phyloP scores from a whole-genome alignment of 371 early-diverging fungal genomes.

The Syncephalastrum racemosum region DNA sequence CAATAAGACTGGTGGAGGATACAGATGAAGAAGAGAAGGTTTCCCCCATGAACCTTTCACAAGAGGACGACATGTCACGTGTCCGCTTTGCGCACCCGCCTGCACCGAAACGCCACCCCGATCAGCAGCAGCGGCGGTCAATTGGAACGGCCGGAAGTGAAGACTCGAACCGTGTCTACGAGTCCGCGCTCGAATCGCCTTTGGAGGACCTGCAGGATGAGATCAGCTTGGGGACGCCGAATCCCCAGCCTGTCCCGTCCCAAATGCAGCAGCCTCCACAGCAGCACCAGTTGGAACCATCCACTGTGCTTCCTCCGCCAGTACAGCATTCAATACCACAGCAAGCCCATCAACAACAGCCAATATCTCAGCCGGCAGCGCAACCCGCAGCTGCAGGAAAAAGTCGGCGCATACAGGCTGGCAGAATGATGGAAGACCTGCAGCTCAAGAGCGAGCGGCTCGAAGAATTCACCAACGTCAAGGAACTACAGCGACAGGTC shows the following conservation, averaged over 20 bases:
- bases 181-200: conserved; percentile 15
- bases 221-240: too few relatives aligned
- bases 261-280: conserved; percentile 1
- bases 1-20: too few relatives aligned
- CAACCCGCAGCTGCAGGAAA: too few relatives aligned
- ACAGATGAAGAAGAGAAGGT: too few relatives aligned
- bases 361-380: background rate
- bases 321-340: background rate
- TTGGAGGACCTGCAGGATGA: background rate
- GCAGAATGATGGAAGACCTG: too few relatives aligned
- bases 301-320: background rate
- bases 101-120: too few relatives aligned
- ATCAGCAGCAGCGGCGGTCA: conserved; percentile 1
- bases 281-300: background rate
- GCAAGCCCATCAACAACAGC: background rate
- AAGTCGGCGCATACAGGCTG: too few relatives aligned
- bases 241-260: too few relatives aligned
- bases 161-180: conserved; percentile 14
- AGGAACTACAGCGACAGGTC: conserved; percentile 18
- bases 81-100: too few relatives aligned
- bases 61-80: too few relatives aligned
- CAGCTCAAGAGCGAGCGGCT: conserved; percentile 3
- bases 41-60: too few relatives aligned
- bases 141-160: conserved; percentile 10
- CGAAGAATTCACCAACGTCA: conserved; percentile 7